Percentiles rank a stretch among this genome's conserved stretches.
These are phyloP conservation scores for Hypomyces perniciosus DNA, from an alignment of 2,329 filamentous ascomycete species.

Conservation along the genomic window DNA sequence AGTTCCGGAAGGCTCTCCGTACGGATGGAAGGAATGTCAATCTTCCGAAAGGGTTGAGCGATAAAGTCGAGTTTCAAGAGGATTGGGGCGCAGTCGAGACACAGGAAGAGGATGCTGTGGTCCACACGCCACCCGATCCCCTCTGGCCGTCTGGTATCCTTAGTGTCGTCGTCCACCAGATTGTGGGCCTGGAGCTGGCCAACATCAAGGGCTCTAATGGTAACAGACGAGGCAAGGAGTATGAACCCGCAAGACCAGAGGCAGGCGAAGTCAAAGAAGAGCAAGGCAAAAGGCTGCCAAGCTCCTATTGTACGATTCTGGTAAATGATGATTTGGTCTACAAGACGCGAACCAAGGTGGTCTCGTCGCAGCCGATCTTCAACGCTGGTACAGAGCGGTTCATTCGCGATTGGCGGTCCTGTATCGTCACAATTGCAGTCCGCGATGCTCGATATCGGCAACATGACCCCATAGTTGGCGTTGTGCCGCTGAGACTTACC, in stretches of 20 bases:
- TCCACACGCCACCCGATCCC: slow-evolving; percentile 89
- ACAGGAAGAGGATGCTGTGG: slow-evolving; percentile 71
- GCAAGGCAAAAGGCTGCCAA: slow-evolving; percentile 71
- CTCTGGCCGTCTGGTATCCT: slow-evolving; percentile 90
- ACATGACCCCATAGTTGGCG: slow-evolving; percentile 89
- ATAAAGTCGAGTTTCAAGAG: slow-evolving; percentile 74
- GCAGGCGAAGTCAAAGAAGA: slow-evolving; percentile 86
- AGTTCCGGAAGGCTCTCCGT: slow-evolving; percentile 75
- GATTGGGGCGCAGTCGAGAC: slow-evolving; percentile 71
- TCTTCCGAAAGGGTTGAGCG: slow-evolving; percentile 65
- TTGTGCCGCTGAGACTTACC: slow-evolving; percentile 80
- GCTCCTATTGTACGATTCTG: slow-evolving; percentile 88
- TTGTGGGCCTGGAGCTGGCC: slow-evolving; percentile 88
- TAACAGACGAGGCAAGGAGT: slow-evolving; percentile 78
- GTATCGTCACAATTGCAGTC: slow-evolving; percentile 79
- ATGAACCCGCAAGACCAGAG: slow-evolving; percentile 73
- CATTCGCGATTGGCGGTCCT: slow-evolving; percentile 85
- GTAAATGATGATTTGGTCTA: slow-evolving; percentile 86
- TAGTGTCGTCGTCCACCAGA: slow-evolving; percentile 84
- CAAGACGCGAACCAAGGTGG: slow-evolving; percentile 89
- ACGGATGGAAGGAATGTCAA: slow-evolving; percentile 81
- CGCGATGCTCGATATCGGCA: slow-evolving; percentile 84
- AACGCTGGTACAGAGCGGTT: slow-evolving; percentile 94
- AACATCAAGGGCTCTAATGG: slow-evolving; percentile 82
- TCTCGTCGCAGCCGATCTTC: slow-evolving; percentile 92